Percentiles rank a stretch among this genome's conserved stretches.
These are phyloP conservation scores for Lachnellula hyalina DNA, from an alignment of 2,329 filamentous ascomycete species.

Conservation along the genomic window DNA sequence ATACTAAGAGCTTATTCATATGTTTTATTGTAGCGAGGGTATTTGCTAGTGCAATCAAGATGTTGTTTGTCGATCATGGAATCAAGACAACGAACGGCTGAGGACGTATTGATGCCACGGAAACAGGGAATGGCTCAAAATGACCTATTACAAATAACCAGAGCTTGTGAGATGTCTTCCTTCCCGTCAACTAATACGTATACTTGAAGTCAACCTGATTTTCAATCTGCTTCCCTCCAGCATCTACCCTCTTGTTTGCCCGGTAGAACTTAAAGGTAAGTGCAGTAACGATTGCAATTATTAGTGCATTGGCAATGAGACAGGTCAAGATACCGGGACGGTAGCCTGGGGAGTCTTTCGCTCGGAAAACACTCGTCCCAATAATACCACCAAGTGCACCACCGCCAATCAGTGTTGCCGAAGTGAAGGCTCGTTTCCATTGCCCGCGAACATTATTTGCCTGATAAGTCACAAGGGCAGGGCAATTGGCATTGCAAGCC, in stretches of 20 bases:
- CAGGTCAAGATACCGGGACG: conserved; percentile 25
- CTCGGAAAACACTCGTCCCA: conserved; percentile 66
- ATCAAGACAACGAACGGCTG: too few relatives aligned
- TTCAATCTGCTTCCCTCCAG: conserved; percentile 32
- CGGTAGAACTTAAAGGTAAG: conserved; percentile 29
- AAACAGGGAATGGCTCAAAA: too few relatives aligned
- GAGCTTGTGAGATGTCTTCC: too few relatives aligned
- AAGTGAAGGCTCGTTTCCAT: conserved; percentile 81
- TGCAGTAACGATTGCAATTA: conserved; percentile 24
- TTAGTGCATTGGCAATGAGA: conserved; percentile 21
- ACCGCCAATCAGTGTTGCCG: conserved; percentile 68
- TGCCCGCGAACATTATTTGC: conserved; percentile 64
- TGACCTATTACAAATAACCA: too few relatives aligned
- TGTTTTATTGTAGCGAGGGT: too few relatives aligned
- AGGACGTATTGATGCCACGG: too few relatives aligned
- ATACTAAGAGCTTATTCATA: too few relatives aligned
- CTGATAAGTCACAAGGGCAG: conserved; percentile 71
- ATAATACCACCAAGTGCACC: conserved; percentile 76
- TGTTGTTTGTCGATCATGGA: too few relatives aligned
- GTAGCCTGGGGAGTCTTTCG: conserved; percentile 48
- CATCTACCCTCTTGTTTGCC: conserved; percentile 31
- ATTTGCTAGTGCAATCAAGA: too few relatives aligned
- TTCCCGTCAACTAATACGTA: conserved; percentile 8
- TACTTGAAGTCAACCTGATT: conserved; percentile 32
- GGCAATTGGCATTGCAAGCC: conserved; percentile 65